These are phyloP conservation scores for Scheffersomyces ergatensis DNA, from an alignment of 805 yeast species.

Conservation along the genomic window DNA sequence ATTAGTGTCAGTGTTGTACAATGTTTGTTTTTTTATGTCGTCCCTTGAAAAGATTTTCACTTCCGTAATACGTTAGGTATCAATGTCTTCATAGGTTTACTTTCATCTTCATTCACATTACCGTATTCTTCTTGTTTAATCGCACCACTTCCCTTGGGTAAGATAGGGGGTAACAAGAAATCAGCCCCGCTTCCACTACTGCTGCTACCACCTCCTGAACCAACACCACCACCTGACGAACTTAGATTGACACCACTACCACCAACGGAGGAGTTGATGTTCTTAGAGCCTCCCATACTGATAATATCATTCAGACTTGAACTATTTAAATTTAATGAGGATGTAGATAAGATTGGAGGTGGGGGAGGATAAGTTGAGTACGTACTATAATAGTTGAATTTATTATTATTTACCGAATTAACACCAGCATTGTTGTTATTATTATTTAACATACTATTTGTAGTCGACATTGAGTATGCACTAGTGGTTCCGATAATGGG, in stretches of 20 bases:
- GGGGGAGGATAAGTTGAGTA: conserved; percentile 11
- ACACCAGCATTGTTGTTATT: background rate
- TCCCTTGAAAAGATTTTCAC: no score
- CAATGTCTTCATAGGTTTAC: background rate
- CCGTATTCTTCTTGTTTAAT: background rate
- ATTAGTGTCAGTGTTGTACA: no score
- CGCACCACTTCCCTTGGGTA: conserved; percentile 4
- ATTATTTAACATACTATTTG: background rate
- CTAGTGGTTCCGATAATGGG: conserved; percentile 1
- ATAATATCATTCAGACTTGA: background rate
- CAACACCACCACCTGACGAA: background rate
- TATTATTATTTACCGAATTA: background rate
- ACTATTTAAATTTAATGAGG: conserved; percentile 1
- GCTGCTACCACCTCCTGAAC: background rate
- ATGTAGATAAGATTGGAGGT: conserved; percentile 8
- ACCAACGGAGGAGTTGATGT: no score
- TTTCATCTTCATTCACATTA: background rate
- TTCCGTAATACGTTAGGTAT: conserved; percentile 2
- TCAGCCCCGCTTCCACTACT: background rate
- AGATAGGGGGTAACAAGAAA: conserved; percentile 11
- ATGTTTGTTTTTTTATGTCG: no score
- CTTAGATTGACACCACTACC: no score
- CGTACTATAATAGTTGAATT: conserved; percentile 1
- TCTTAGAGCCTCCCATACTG: background rate
- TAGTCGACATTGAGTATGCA: background rate